A percentile compares a stretch with the other conserved stretches of the same genome.
phyloP scores from a whole-genome alignment of 2,329 filamentous ascomycete genomes.

The Colletotrichum chlorophyti region DNA sequence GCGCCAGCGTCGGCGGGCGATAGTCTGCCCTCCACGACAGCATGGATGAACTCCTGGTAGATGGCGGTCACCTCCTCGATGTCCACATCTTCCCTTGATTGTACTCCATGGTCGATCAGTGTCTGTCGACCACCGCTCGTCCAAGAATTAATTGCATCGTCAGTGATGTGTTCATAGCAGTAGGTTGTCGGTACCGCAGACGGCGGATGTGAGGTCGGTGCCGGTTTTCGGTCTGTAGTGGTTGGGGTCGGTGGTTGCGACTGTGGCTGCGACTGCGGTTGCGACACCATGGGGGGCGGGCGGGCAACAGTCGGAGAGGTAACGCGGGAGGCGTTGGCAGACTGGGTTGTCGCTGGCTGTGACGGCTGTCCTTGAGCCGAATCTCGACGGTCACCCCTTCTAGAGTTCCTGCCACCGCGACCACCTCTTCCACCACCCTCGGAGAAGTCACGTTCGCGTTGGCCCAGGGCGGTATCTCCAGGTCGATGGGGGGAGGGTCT shows the following conservation, averaged over 20 bases:
- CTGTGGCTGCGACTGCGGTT: slow-evolving; percentile 41
- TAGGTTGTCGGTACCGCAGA: slow-evolving; percentile 57
- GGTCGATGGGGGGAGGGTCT: slow-evolving; percentile 70
- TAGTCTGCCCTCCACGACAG: slow-evolving; percentile 74
- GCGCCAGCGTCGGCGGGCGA: slow-evolving; percentile 72
- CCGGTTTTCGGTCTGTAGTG: slow-evolving; percentile 33
- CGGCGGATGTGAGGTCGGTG: slow-evolving; percentile 32
- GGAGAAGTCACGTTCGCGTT: slow-evolving; percentile 61
- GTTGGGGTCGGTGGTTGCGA: slow-evolving; percentile 33
- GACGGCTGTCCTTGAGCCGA: slow-evolving; percentile 45
- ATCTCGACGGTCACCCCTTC: slow-evolving; percentile 59
- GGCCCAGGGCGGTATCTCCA: slow-evolving; percentile 59
- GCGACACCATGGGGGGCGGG: slow-evolving; percentile 11
- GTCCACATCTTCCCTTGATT: slow-evolving; percentile 73
- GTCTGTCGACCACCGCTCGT: slow-evolving; percentile 66
- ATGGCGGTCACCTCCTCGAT: slow-evolving; percentile 72
- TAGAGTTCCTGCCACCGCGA: slow-evolving; percentile 52
- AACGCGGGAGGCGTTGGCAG: slow-evolving; percentile 19
- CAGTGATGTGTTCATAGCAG: slow-evolving; percentile 78
- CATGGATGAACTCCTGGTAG: slow-evolving; percentile 85
- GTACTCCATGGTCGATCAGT: slow-evolving; percentile 69
- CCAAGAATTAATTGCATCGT: slow-evolving; percentile 74
- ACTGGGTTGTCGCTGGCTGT: slow-evolving; percentile 8
- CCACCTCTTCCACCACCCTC: slow-evolving; percentile 53
- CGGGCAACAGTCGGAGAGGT: slow-evolving; percentile 21